Evolutionary conservation across 1,284 basidiomycete genomes (phyloP), one percentile per base, ranked within the genome.

Genomic region (Leccinum pallidistipes): DNA sequence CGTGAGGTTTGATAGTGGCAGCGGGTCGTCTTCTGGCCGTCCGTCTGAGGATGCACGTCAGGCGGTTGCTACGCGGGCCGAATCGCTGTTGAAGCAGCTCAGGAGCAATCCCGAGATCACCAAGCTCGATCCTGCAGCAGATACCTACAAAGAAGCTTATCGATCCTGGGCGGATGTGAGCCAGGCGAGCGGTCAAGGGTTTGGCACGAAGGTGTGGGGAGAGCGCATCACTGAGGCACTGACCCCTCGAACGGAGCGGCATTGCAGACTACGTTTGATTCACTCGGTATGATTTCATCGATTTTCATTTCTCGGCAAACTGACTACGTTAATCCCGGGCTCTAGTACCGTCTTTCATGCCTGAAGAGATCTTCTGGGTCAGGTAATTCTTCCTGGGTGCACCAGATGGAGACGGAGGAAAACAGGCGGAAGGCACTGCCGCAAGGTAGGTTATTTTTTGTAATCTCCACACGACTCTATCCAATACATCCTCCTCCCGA

Each of bases 351-450:
- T 82, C 84, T 21, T 79, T 80, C 59, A 77, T 97, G 67, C 80
- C 83, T 2, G 82, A 85, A 58, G 84, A 88, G 52, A 81, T 82
- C 45, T 98, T 97, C 77, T 97, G 95, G 95, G 84, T 86, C 55
- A 83, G 95, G 14, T 97, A 95, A 76, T 94, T 96, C 78, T 98
- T 96, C 86, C 86, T n/a, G 95, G 40, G 86, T 88, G 38, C 80
- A 91, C 72, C 92, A 95, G 75, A 95, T 97, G 63, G 87, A 91
- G 64, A 78, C 81, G 31, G 94, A 96, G 67, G 93, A 95, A 72
- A 86, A 86, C 68, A 88, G 21, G 21, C 21, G 21, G 21, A 21
- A 21, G 21, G 21, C 21, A 21, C 21, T 21, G 21, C 21, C 2
- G 21, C 21, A 21, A 21, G 21, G 21, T 21, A 21, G 88, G 66